These are phyloP conservation scores for Hysterangium stoloniferum DNA, from an alignment of 768 basidiomycete genomes.

Conservation along the genomic window DNA sequence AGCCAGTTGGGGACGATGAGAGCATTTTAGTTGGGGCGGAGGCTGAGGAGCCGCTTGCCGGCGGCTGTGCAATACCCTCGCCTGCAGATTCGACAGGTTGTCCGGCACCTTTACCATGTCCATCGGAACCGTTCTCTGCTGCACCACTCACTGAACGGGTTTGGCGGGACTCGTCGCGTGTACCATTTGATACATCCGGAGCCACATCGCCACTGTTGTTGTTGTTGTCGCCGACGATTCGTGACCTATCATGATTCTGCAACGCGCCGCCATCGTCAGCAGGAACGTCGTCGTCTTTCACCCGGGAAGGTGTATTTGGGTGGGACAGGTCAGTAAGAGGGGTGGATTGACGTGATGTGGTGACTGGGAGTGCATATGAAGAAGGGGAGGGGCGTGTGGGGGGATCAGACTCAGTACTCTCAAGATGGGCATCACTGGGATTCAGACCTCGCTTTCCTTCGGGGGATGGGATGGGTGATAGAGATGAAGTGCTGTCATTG, in stretches of 20 bases:
- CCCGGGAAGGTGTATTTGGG: conserved; percentile 28
- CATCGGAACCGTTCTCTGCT: conserved; percentile 18
- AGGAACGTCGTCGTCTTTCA: conserved; percentile 39
- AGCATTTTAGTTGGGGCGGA: conserved; percentile 19
- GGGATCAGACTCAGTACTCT: neutral
- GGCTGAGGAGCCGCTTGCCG: neutral
- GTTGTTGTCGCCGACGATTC: conserved; percentile 12
- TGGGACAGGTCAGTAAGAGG: conserved; percentile 75
- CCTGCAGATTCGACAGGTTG: neutral
- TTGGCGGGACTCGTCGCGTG: neutral
- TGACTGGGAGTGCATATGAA: conserved; percentile 8
- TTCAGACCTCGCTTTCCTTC: conserved; percentile 14
- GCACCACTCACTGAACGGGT: conserved; percentile 12
- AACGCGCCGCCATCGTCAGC: conserved; percentile 22
- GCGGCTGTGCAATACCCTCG: neutral
- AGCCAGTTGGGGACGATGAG: conserved; percentile 18
- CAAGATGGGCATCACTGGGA: neutral
- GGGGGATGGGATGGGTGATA: conserved; percentile 47
- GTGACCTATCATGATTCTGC: conserved; percentile 12
- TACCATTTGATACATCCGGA: neutral
- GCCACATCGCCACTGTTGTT: conserved; percentile 13
- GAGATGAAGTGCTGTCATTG: conserved; percentile 45
- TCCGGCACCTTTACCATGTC: neutral
- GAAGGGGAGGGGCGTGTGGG: neutral
- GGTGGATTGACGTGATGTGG: conserved; percentile 51